Evolutionary conservation across 192 early-diverging fungal genomes (phyloP), one percentile per base, ranked within the genome.

Genomic region (Backusella macrospora): DNA sequence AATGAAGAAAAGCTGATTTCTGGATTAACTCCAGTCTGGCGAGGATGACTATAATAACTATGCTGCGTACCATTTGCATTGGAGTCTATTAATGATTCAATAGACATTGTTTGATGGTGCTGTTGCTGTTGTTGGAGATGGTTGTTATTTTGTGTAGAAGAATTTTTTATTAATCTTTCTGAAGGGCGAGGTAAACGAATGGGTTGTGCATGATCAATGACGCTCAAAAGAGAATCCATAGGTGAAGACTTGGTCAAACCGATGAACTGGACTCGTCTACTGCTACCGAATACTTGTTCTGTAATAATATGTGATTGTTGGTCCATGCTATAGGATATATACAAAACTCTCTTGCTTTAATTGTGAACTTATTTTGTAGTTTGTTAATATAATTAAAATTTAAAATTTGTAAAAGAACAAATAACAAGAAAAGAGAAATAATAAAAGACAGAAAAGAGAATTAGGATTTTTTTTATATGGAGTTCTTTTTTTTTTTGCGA

Each of bases 281-380:
- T 78, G 23, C 73, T 75, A 39, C 78, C 78, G 68, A 79, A 79
- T 18, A 79, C 78, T 74, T 79, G 73, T 42, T 79, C 63, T 43
- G 78, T 75, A 47, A 79, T 62, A 66, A 79, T 65, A 65, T 70
- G 78, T 34, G 78, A 78, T 34, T 70, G 52, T 43, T 70, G 73
- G 14, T 74, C 73, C 73, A 74, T 74, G 15, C 37, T 40, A 49
- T 21, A 34, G 29, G 2, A 21, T 66, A 23, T 59, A 13, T 59
- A 12, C 26, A 59, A 4, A 59, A 26, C 18, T 12, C 52, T 59
- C 21, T 23, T 26, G 26, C 26, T 34, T 34, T 34, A 2, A 26
- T 43, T 59, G 21, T 59, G 10, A 26, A 21, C 26, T 18, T 59
- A 26, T 26, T 26, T 10, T 23, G 21, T 43, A 43, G 10, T 43